Evolutionary conservation across 2,329 filamentous ascomycete species (phyloP).

Genomic region (Colletotrichum tanaceti): DNA sequence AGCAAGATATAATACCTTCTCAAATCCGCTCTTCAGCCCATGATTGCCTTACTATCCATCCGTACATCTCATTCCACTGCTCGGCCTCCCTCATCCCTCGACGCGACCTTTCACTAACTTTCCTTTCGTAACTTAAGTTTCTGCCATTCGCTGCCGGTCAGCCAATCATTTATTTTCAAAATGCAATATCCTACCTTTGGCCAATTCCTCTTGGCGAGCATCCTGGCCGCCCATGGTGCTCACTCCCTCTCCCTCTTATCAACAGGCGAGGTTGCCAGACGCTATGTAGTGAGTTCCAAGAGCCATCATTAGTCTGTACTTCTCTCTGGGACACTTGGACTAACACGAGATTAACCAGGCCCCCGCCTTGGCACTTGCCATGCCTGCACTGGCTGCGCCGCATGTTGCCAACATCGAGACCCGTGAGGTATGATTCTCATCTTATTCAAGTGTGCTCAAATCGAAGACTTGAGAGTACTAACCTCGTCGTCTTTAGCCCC

Average conservation of each 20-base stretch:
- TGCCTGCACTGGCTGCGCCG: constrained; percentile 31
- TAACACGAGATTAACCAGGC: constrained; percentile 23
- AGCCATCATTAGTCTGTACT: constrained; percentile 15
- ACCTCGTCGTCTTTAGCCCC: constrained; percentile 17
- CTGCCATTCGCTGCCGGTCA: constrained; percentile 42
- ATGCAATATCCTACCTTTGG: constrained; percentile 39
- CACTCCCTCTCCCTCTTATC: constrained; percentile 31
- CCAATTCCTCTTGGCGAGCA: constrained; percentile 39
- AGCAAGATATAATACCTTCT: constrained; percentile 42
- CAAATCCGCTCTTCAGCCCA: constrained; percentile 40
- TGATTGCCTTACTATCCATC: constrained; percentile 18
- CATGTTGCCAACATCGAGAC: constrained; percentile 27
- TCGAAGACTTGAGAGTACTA: neutral
- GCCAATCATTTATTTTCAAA: constrained; percentile 37
- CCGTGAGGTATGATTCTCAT: constrained; percentile 34
- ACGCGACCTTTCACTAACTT: constrained; percentile 38
- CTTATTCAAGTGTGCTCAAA: constrained; percentile 1
- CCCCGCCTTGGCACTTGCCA: constrained; percentile 38
- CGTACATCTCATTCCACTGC: constrained; percentile 37
- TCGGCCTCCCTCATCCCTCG: constrained; percentile 34
- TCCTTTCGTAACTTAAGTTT: constrained; percentile 30
- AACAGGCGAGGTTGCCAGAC: constrained; percentile 33
- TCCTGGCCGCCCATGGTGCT: constrained; percentile 36
- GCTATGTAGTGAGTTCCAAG: constrained; percentile 34
- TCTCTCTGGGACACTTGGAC: constrained; percentile 2